These are phyloP conservation scores for Didymella lethalis DNA, from an alignment of 2,329 filamentous ascomycete genomes.

Conservation along the genomic window DNA sequence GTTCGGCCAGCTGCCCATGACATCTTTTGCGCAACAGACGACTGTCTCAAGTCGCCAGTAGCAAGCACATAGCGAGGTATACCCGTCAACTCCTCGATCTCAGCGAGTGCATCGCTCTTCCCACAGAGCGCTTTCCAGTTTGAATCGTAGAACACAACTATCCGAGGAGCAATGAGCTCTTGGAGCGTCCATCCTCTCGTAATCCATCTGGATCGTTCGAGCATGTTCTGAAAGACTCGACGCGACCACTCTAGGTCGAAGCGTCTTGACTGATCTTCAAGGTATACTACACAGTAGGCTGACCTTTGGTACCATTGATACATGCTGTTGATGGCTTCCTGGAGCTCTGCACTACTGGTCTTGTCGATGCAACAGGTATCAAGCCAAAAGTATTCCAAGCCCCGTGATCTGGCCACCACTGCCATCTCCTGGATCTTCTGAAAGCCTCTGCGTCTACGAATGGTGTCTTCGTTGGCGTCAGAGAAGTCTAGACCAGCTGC, in stretches of 20 bases:
- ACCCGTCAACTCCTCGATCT: not conserved
- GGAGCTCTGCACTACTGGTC: not conserved
- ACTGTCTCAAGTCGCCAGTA: not conserved
- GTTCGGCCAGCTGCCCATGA: not conserved
- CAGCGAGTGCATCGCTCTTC: not conserved
- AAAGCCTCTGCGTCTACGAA: not conserved
- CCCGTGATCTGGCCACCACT: not conserved
- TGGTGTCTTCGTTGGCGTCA: not conserved
- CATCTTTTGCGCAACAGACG: not conserved
- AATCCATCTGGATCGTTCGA: not conserved
- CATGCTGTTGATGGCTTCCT: slow-evolving; percentile 1
- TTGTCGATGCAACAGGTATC: slow-evolving; percentile 6
- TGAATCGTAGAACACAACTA: not conserved
- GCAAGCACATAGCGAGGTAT: not conserved
- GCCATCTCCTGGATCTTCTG: not conserved
- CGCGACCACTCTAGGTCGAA: not conserved
- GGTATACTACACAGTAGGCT: not conserved
- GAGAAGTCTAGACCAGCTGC: slow-evolving; percentile 2
- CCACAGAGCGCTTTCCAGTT: not conserved
- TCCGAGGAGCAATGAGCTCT: not conserved
- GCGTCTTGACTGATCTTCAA: not conserved
- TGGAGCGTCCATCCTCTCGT: slow-evolving; percentile 3
- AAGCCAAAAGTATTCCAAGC: slow-evolving; percentile 1
- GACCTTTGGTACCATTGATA: not conserved
- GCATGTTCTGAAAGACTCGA: not conserved